phyloP scores from a whole-genome alignment of 2,329 filamentous ascomycete genomes.

The Aspergillus neotritici region DNA sequence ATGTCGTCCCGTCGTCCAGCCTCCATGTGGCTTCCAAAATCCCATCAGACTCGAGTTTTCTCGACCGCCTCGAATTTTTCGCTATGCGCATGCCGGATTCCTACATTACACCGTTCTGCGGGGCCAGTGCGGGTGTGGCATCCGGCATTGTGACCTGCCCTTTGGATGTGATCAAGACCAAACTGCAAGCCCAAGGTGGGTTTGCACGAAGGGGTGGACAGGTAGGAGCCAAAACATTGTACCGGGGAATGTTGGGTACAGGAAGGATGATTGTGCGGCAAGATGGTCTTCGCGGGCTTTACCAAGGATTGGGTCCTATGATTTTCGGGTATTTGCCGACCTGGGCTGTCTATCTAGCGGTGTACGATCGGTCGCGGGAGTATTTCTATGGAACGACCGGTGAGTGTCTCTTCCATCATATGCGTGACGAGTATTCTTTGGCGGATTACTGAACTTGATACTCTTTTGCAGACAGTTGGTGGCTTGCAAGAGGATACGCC shows the following conservation, averaged over 20 bases:
- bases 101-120: constrained; percentile 73
- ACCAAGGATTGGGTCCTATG: constrained; percentile 89
- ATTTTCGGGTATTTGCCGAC: constrained; percentile 93
- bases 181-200: constrained; percentile 89
- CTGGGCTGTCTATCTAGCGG: constrained; percentile 96
- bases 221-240: constrained; percentile 52
- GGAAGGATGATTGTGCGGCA: constrained; percentile 78
- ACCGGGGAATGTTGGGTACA: constrained; percentile 82
- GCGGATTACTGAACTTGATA: not conserved
- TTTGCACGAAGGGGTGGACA: constrained; percentile 51
- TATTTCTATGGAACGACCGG: constrained; percentile 63
- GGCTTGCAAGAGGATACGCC: constrained; percentile 77
- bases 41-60: constrained; percentile 26
- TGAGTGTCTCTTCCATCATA: constrained; percentile 32
- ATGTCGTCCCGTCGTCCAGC: constrained; percentile 18
- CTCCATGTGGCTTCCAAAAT: constrained; percentile 24
- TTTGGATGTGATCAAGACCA: constrained; percentile 98
- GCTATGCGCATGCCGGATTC: constrained; percentile 48
- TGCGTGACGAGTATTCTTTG: not conserved
- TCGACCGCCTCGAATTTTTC: constrained; percentile 37
- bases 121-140: constrained; percentile 82
- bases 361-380: constrained; percentile 85
- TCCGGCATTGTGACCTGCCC: constrained; percentile 94
- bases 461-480: constrained; percentile 58
- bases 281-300: constrained; percentile 85